phyloP scores from a whole-genome alignment of 805 yeast genomes.

The Torulaspora indica region DNA sequence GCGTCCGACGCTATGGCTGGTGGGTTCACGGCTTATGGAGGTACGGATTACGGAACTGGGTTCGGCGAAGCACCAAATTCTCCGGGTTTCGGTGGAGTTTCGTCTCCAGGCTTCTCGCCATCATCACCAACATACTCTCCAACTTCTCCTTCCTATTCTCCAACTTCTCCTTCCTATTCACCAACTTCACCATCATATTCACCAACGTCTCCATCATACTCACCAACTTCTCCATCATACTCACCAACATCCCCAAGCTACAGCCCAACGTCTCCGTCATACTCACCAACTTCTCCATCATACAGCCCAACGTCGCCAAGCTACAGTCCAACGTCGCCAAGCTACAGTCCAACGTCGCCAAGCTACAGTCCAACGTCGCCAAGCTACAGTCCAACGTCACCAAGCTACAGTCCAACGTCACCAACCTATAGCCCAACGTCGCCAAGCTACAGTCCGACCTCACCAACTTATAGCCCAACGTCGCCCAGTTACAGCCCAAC shows the following conservation, averaged over 20 bases:
- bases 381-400: constrained; percentile 39
- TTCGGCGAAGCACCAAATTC: constrained; percentile 55
- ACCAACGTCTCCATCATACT: constrained; percentile 70
- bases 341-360: constrained; percentile 60
- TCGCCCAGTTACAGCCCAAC: constrained; percentile 59
- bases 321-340: constrained; percentile 62
- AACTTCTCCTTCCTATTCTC: constrained; percentile 75
- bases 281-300: constrained; percentile 57
- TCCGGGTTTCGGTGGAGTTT: constrained; percentile 52
- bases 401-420: constrained; percentile 61
- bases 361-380: constrained; percentile 47
- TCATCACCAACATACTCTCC: constrained; percentile 77
- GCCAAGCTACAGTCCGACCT: constrained; percentile 61
- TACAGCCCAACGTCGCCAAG: constrained; percentile 47
- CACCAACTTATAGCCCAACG: constrained; percentile 63
- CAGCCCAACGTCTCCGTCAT: constrained; percentile 63
- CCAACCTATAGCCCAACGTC: constrained; percentile 67
- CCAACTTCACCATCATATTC: constrained; percentile 80
- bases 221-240: constrained; percentile 56
- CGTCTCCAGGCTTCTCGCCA: constrained; percentile 67
- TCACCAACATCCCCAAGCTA: constrained; percentile 54
- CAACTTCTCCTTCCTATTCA: constrained; percentile 72
- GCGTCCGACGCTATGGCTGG: constrained; percentile 68
- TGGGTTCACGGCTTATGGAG: constrained; percentile 86
- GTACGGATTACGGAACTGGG: constrained; percentile 58